Evolutionary conservation across 2,329 filamentous ascomycete genomes (phyloP), one percentile per base, ranked within the genome.

Genomic region (Xylaria sp.): DNA sequence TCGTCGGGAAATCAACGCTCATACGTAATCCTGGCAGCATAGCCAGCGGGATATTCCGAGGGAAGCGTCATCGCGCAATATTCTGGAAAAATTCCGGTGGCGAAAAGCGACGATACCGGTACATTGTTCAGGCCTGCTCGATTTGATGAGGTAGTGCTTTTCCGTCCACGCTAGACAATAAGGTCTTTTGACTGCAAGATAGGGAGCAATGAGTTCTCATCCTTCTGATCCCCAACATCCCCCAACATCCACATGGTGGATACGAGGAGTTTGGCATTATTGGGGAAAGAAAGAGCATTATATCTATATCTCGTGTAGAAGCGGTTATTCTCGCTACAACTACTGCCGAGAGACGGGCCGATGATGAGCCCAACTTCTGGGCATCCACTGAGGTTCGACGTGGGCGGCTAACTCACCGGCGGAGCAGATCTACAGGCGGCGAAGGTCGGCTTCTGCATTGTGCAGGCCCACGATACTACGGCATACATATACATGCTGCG

Each of bases 271-370:
- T 66, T 33, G 47, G 29, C 25, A 55, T 45, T 42, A 27, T 45
- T 51, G 44, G 50, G 36, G 29, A 50, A 31, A 47, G 47, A 9
- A n/a, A 27, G 17, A 9, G 20, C 29, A 51, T n/a, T 31, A 51
- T 51, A 51, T 51, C 25, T 51, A 31, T 51, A 31, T 33, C 15
- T 20, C 54, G 51, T 29, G 58, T 59, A 29, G 25, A 55, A 6
- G 31, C 64, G 60, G 63, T 38, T 68, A 63, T 69, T 31, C 45
- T 69, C 64, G 67, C 56, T 64, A 33, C 36, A 69, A 45, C 56
- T 51, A 61, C 33, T 64, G 53, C 67, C 67, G 67, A 69, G 33
- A 66, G 60, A 64, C 67, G 67, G 67, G 67, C 67, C 67, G 67
- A 69, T 61, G 60, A 62, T 54, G 39, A 62, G 54, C 60, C 63